Conservation (phyloP, 164 flowering plant genomes). For the Piper longum region DNA sequence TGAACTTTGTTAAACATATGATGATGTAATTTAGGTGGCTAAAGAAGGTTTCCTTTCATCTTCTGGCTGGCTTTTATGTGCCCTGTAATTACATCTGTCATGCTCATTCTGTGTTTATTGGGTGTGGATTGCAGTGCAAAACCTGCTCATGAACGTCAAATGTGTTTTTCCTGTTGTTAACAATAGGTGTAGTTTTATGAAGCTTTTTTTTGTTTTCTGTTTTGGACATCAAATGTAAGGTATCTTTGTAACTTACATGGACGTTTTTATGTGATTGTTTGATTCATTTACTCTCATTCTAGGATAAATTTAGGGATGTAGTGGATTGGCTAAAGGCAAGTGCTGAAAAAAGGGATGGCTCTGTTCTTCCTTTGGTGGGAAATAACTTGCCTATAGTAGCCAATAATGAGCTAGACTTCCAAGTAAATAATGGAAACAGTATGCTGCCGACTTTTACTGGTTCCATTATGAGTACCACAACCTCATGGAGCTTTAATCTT, state of each 20-base stretch:
- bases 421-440: constrained; percentile 17
- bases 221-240: neutral
- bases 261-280: neutral
- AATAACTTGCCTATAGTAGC: constrained; percentile 25
- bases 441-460: constrained; percentile 13
- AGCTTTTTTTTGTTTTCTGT: neutral
- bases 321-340: constrained; percentile 81
- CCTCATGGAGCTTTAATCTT: constrained; percentile 34
- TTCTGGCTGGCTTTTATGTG: neutral
- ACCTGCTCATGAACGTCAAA: no score
- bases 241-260: neutral
- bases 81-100: neutral
- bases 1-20: no score
- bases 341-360: constrained; percentile 31
- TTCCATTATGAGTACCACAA: constrained; percentile 25
- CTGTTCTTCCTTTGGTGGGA: constrained; percentile 12
- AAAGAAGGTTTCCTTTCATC: no score
- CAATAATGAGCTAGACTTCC: constrained; percentile 22
- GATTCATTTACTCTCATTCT: constrained; percentile 6
- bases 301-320: constrained; percentile 86
- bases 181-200: neutral
- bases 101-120: no score
- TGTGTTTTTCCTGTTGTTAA: no score
- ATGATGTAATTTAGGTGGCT: no score
- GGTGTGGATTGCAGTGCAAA: no score